Percentiles rank a stretch among this genome's conserved stretches.
These are phyloP conservation scores for Crinitomyces ghanaensis DNA, from an alignment of 805 yeast species.

Conservation along the genomic window DNA sequence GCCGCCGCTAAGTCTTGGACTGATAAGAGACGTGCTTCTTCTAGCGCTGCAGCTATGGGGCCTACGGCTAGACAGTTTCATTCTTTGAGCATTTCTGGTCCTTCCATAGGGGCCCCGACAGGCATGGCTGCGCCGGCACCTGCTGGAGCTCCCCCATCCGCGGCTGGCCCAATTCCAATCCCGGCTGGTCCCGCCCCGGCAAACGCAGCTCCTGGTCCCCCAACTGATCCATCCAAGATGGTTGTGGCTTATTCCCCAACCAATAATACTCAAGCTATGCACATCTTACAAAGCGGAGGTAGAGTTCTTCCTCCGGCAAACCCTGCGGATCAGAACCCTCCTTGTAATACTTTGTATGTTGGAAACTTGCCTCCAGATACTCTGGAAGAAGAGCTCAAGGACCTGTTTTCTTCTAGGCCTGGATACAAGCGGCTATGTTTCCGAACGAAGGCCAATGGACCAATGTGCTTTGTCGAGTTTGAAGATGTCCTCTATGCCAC, in stretches of 20 bases:
- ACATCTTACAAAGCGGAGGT: slow-evolving; percentile 30
- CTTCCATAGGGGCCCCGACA: background rate
- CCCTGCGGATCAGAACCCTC: slow-evolving; percentile 98
- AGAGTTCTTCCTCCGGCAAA: slow-evolving; percentile 50
- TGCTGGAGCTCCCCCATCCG: background rate
- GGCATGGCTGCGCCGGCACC: background rate
- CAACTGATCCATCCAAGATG: slow-evolving; percentile 17
- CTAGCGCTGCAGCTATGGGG: slow-evolving; percentile 3
- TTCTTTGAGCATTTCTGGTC: slow-evolving; percentile 3
- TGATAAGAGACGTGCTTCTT: background rate
- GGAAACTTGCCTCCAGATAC: slow-evolving; percentile 98
- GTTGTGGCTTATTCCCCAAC: slow-evolving; percentile 24
- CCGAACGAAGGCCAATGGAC: slow-evolving; percentile 79
- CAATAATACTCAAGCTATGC: slow-evolving; percentile 23
- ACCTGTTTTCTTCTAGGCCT: slow-evolving; percentile 73
- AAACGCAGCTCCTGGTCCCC: too few species aligned
- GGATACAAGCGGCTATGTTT: slow-evolving; percentile 91
- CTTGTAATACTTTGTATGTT: slow-evolving; percentile 93
- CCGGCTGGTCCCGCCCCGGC: background rate
- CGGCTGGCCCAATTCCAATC: background rate
- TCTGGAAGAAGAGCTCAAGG: slow-evolving; percentile 81
- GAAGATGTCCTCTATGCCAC: slow-evolving; percentile 94
- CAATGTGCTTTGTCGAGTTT: slow-evolving; percentile 98
- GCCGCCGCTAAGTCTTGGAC: slow-evolving; percentile 1
- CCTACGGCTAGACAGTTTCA: slow-evolving; percentile 3